Evolutionary conservation across 2,329 filamentous ascomycete species (phyloP).

Genomic region (Fusarium abutilonis): DNA sequence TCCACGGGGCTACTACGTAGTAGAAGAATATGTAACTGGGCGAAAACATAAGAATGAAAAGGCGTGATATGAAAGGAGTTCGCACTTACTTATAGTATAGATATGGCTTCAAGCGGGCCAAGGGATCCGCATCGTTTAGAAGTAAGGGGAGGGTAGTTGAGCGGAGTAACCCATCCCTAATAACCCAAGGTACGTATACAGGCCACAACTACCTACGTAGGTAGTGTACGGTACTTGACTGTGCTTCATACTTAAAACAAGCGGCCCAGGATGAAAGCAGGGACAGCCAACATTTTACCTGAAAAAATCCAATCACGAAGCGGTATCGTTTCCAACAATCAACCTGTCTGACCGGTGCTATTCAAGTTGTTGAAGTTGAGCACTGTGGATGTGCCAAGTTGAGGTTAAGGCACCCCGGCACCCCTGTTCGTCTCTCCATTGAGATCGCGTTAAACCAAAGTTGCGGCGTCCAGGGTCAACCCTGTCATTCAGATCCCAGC

Average conservation of each 20-base stretch:
- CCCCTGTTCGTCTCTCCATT: constrained; percentile 16
- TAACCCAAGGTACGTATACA: constrained; percentile 22
- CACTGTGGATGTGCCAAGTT: constrained; percentile 16
- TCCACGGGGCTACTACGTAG: not conserved
- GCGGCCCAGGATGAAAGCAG: not conserved
- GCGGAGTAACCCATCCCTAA: constrained; percentile 38
- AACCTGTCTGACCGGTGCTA: constrained; percentile 4
- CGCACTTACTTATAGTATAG: constrained; percentile 1
- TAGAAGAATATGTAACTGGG: not conserved
- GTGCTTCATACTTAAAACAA: constrained; percentile 11
- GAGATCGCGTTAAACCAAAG: constrained; percentile 39
- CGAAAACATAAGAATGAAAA: not conserved
- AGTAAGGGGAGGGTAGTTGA: constrained; percentile 39
- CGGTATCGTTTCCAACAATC: constrained; percentile 20
- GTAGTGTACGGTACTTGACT: constrained; percentile 3
- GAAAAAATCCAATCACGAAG: constrained; percentile 21
- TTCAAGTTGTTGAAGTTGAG: constrained; percentile 8
- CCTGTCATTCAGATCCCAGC: constrained; percentile 38
- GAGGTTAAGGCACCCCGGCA: constrained; percentile 5
- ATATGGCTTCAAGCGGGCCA: constrained; percentile 12
- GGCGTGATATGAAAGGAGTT: constrained; percentile 3
- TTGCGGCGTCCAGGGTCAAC: constrained; percentile 39
- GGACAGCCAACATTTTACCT: constrained; percentile 1
- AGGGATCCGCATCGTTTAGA: constrained; percentile 35
- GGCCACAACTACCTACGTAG: not conserved